Evolutionary conservation across 2,329 filamentous ascomycete genomes (phyloP), one percentile per base, ranked within the genome.

Genomic region (Didymella lethalis): DNA sequence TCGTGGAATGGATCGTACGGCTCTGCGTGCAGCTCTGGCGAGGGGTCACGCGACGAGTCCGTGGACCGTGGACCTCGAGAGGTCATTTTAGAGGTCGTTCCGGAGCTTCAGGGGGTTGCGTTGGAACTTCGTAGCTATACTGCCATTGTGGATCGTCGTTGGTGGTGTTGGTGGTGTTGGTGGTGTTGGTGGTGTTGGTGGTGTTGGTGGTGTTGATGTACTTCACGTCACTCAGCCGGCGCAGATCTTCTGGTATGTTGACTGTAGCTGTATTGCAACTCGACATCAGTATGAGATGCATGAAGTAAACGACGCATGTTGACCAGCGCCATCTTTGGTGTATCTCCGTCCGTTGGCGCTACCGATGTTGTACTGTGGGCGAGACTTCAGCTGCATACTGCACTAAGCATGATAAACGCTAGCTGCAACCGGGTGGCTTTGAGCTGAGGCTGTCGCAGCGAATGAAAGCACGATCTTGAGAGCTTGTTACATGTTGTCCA

Each of bases 1-100:
- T 76, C 71, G 48, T 63, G 34, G 11, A 64, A 67, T 34, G 68
- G 50, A 26, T 65, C 65, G 54, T 72, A 70, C 2, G 72, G 69
- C 28, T 56, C 38, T 57, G 74, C 70, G 49, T 57, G 68, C 29
- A 63, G 55, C 18, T 69, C 65, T 31, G 71, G 70, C 6, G 74
- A 76, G 11, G 57, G 47, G 16, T 67, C 62, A 47, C 65, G 66
- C 28, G 71, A 72, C 20, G 66, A 70, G 47, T 62, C 60, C 14
- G 61, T 46, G 8, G 66, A 69, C 4, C 29, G 62, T 12, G 51
- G 58, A 3, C 59, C 57, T 54, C 61, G 68, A 23, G 65, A 64
- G 54, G 70, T 64, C 72, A 75, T 75, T 12, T 48, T 64, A 28
- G 20, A 49, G 32, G 61, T 28, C 44, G 18, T 7, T 36, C 10